Evolutionary conservation across 2,329 filamentous ascomycete species (phyloP), one percentile per base, ranked within the genome.

Genomic region (Paraphaeosphaeria minitans): DNA sequence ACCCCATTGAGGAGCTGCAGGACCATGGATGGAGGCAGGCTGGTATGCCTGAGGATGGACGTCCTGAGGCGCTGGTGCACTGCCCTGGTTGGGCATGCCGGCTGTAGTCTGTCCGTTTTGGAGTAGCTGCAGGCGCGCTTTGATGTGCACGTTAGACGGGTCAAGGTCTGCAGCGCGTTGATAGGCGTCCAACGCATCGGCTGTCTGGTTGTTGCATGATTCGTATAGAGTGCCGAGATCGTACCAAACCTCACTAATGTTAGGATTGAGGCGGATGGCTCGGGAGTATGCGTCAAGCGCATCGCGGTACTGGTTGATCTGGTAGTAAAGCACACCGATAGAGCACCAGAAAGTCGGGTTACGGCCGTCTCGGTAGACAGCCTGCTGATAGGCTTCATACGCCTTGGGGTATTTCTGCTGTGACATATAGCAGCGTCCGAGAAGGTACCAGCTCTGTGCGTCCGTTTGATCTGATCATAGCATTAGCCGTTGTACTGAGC

Each of bases 261-360:
- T 97, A 5, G 95, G 95, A 75, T 98, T 99, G 69, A 99, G 80
- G 56, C 95, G 90, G 70, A 98, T 99, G 48, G 95, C 95, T 60
- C 95, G 91, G 61, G 93, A 97, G 79, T 98, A 99, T 41, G 95
- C 95, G 81, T 99, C 95, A 54, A 99, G 85, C 3, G 95, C 95
- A 82, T 99, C 95, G 59, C 95, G 89, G 80, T 99, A 99, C 81
- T 99, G 95, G 79, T 98, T 99, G 82, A 99, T 99, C 80, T 98
- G 95, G 80, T 98, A 99, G 78, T 99, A 99, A 59, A 99, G 85
- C 16, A 99, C 95, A 76, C 95, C 95, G 74, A 99, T 99, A 10
- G 94, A 98, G 82, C 95, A 98, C 95, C 95, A 99, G 82, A 98
- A 99, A 1, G 95, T 98, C 19, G 95, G 95, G 76, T 98, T 98